These are phyloP conservation scores for Penicillium lividum DNA, from an alignment of 495 filamentous ascomycete species.

Conservation along the genomic window DNA sequence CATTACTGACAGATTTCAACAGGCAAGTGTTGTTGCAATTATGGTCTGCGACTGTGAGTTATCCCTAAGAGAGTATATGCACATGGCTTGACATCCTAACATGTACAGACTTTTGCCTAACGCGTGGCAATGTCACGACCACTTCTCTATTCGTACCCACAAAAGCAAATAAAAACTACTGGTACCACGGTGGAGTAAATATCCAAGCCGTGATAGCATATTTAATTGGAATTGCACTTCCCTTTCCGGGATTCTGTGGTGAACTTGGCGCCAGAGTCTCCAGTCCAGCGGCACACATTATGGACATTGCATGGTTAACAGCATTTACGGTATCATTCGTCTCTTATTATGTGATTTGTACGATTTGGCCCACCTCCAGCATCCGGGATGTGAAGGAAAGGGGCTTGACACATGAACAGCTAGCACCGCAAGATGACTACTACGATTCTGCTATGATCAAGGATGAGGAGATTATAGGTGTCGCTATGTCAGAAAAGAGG, in stretches of 20 bases:
- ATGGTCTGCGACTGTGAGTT: conserved; percentile 10
- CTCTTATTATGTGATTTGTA: conserved; percentile 8
- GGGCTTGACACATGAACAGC: background rate
- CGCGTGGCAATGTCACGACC: background rate
- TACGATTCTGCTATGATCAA: background rate
- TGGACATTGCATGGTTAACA: conserved; percentile 5
- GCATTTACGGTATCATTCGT: conserved; percentile 4
- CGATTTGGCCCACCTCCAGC: conserved; percentile 3
- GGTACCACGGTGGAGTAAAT: conserved; percentile 8
- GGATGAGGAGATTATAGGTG: background rate
- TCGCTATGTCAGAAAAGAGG: background rate
- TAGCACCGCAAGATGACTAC: background rate
- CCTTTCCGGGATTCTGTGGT: conserved; percentile 8
- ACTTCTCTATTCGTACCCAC: background rate
- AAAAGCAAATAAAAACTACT: conserved; percentile 7
- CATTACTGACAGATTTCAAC: background rate
- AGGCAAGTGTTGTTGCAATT: conserved; percentile 9
- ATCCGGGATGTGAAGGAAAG: background rate
- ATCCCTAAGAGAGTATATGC: background rate
- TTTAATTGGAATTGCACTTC: conserved; percentile 4
- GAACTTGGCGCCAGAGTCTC: conserved; percentile 6
- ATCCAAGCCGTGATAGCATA: conserved; percentile 7
- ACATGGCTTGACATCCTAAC: background rate
- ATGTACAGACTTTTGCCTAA: conserved; percentile 4
- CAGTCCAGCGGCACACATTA: background rate